These are phyloP conservation scores for Hemerocallis citrina DNA, from an alignment of 106 monocot genomes.

Conservation along the genomic window DNA sequence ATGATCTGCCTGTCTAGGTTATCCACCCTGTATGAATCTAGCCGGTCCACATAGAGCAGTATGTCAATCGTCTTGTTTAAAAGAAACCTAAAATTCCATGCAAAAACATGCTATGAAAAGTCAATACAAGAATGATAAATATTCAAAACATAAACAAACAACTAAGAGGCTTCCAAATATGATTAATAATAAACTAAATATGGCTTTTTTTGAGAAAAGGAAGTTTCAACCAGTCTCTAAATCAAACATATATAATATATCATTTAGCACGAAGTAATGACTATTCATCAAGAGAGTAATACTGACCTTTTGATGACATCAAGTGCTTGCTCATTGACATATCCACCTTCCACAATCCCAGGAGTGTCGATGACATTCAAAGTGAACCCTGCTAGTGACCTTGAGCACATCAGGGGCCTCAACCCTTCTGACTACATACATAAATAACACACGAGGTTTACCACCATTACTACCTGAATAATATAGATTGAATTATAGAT, in stretches of 20 bases:
- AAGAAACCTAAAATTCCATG: constrained; percentile 38
- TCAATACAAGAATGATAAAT: not conserved
- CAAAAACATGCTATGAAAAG: not conserved
- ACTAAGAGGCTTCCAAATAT: not conserved
- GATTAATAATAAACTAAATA: not conserved
- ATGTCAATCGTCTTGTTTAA: constrained; percentile 70
- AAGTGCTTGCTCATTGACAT: constrained; percentile 86
- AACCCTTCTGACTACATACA: constrained; percentile 65
- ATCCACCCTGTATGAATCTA: constrained; percentile 61
- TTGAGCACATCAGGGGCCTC: constrained; percentile 78
- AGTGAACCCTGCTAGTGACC: constrained; percentile 75
- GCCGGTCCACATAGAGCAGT: constrained; percentile 55
- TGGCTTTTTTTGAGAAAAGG: no score
- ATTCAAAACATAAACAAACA: not conserved
- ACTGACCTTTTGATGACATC: constrained; percentile 82
- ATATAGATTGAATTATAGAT: not conserved
- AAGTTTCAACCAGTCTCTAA: not conserved
- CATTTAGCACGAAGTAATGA: no score
- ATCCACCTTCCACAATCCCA: constrained; percentile 93
- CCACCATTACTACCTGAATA: not conserved
- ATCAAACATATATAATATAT: no score
- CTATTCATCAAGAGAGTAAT: no score
- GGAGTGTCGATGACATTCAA: constrained; percentile 94
- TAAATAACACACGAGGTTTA: no score
- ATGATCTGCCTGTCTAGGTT: constrained; percentile 48